These are phyloP conservation scores for Nicotiana tomentosiformis DNA, from an alignment of 257 asterid species.

Conservation along the genomic window DNA sequence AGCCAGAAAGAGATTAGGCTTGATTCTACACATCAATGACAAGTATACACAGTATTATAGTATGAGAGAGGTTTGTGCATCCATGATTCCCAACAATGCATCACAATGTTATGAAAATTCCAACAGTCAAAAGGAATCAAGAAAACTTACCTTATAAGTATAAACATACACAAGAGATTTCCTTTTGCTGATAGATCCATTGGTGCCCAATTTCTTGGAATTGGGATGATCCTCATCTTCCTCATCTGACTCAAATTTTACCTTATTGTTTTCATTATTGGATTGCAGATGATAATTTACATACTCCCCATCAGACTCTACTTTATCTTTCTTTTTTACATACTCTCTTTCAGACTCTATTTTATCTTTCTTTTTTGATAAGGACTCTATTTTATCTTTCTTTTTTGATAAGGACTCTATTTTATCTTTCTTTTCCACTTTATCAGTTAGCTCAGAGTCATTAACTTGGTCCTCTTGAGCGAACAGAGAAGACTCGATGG, in stretches of 20 bases:
- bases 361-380: neutral
- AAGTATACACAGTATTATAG: neutral
- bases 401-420: neutral
- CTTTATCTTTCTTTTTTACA: neutral
- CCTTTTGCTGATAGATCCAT: conserved; percentile 29
- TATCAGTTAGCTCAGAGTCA: conserved; percentile 19
- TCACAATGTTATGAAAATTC: neutral
- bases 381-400: neutral
- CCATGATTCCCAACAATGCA: neutral
- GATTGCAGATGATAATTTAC: neutral
- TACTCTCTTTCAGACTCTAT: neutral
- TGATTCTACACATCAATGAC: neutral
- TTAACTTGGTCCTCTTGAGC: conserved; percentile 23
- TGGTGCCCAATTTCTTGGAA: conserved; percentile 35
- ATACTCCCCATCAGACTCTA: neutral
- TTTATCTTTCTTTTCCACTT: conserved; percentile 16
- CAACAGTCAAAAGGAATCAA: neutral
- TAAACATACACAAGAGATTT: conserved; percentile 50
- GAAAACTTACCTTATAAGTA: conserved; percentile 55
- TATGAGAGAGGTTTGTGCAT: neutral
- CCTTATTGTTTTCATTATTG: conserved; percentile 15
- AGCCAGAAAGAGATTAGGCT: conserved; percentile 6
- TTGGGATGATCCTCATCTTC: conserved; percentile 36
- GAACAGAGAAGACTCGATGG: conserved; percentile 20
- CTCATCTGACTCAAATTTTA: conserved; percentile 25